Percentiles rank a stretch among this genome's conserved stretches.
These are phyloP conservation scores for Rutstroemia sp. DNA, from an alignment of 2,329 filamentous ascomycete species.

Conservation along the genomic window DNA sequence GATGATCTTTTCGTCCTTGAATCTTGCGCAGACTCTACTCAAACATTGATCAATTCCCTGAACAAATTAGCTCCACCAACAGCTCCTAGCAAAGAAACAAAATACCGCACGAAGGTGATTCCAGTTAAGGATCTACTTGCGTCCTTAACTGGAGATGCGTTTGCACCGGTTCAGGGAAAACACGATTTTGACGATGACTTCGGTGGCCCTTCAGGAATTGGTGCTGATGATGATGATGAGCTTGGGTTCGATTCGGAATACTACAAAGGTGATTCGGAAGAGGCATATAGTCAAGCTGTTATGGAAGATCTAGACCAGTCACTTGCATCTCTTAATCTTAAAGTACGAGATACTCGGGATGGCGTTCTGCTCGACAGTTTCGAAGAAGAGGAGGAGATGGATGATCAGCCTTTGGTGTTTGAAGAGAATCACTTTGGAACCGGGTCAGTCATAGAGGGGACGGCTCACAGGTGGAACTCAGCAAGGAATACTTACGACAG, in stretches of 20 bases:
- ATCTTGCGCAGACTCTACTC: slow-evolving; percentile 93
- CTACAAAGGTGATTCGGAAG: slow-evolving; percentile 34
- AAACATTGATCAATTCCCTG: slow-evolving; percentile 75
- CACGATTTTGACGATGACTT: slow-evolving; percentile 60
- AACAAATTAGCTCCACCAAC: slow-evolving; percentile 79
- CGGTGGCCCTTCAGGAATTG: slow-evolving; percentile 39
- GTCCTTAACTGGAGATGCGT: slow-evolving; percentile 83
- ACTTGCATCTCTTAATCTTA: slow-evolving; percentile 22
- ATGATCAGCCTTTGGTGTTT: slow-evolving; percentile 59
- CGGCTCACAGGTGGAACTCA: slow-evolving; percentile 75
- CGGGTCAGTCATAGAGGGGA: slow-evolving; percentile 52
- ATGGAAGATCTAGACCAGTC: slow-evolving; percentile 35
- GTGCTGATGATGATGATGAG: slow-evolving; percentile 33
- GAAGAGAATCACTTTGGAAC: slow-evolving; percentile 71
- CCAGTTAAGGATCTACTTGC: slow-evolving; percentile 83
- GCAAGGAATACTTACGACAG: slow-evolving; percentile 65
- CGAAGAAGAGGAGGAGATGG: slow-evolving; percentile 37
- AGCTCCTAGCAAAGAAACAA: slow-evolving; percentile 65
- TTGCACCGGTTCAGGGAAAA: slow-evolving; percentile 54
- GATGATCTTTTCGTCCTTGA: slow-evolving; percentile 87
- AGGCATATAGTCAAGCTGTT: slow-evolving; percentile 23
- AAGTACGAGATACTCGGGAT: slow-evolving; percentile 36
- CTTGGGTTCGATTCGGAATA: slow-evolving; percentile 39
- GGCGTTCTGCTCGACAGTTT: slow-evolving; percentile 39
- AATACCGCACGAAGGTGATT: slow-evolving; percentile 81